These are phyloP conservation scores for Colletotrichum sp. DNA, from an alignment of 2,329 filamentous ascomycete genomes.

Conservation along the genomic window DNA sequence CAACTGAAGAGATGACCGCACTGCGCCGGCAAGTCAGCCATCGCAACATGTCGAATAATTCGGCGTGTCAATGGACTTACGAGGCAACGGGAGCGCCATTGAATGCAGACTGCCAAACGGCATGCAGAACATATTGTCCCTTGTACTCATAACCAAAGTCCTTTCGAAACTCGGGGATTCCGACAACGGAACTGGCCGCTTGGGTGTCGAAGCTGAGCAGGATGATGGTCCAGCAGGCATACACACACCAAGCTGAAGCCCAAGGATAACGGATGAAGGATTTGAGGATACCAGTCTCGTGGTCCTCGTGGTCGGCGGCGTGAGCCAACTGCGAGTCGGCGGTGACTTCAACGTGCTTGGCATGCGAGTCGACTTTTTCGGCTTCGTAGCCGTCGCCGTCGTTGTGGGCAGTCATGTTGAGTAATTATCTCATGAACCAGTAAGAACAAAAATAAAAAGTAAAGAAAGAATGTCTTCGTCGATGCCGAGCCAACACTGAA, in stretches of 20 bases:
- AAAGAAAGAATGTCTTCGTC: neutral
- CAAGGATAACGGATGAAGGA: slow-evolving; percentile 29
- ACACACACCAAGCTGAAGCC: slow-evolving; percentile 39
- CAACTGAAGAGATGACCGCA: slow-evolving; percentile 32
- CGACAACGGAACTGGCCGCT: slow-evolving; percentile 44
- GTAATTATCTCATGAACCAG: neutral
- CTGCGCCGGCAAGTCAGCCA: neutral
- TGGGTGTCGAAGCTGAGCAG: slow-evolving; percentile 47
- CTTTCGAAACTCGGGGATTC: slow-evolving; percentile 48
- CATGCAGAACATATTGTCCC: slow-evolving; percentile 42
- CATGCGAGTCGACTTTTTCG: neutral
- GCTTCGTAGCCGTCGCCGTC: slow-evolving; percentile 1
- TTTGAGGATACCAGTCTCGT: slow-evolving; percentile 25
- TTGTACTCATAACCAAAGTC: slow-evolving; percentile 45
- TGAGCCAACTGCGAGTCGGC: neutral
- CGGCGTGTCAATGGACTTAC: slow-evolving; percentile 20
- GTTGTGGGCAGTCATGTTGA: neutral
- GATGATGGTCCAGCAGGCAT: slow-evolving; percentile 42
- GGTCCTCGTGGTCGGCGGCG: slow-evolving; percentile 28
- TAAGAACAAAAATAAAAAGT: neutral
- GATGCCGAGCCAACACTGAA: neutral
- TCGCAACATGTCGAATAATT: neutral
- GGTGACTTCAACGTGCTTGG: slow-evolving; percentile 2
- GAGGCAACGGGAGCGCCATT: slow-evolving; percentile 44
- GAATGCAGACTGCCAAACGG: slow-evolving; percentile 50